phyloP scores from a whole-genome alignment of 2,329 filamentous ascomycete genomes.

The Dactylellina leptospora region DNA sequence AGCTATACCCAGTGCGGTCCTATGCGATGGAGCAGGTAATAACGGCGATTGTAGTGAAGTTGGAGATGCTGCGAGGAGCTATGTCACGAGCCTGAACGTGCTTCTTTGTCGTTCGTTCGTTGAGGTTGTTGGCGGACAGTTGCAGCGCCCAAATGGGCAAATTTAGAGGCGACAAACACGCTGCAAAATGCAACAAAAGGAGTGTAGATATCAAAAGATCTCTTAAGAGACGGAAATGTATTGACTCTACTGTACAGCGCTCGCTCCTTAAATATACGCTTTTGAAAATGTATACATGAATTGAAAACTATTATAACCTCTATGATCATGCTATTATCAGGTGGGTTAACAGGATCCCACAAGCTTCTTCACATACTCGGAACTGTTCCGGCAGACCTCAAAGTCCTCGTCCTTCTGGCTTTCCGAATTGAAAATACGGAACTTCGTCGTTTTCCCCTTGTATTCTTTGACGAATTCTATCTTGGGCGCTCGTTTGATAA shows the following conservation, averaged over 20 bases:
- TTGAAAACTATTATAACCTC: too few species aligned
- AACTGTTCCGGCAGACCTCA: slow-evolving; percentile 1
- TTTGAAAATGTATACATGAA: too few species aligned
- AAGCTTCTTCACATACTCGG: slow-evolving; percentile 1
- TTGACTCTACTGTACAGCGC: too few species aligned
- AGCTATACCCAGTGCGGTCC: not conserved
- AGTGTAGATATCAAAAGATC: too few species aligned
- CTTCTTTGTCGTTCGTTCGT: slow-evolving; percentile 26
- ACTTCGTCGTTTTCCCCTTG: not conserved
- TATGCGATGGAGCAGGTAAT: not conserved
- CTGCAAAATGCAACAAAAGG: slow-evolving; percentile 45
- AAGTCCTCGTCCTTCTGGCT: slow-evolving; percentile 8
- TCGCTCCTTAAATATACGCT: too few species aligned
- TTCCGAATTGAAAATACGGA: slow-evolving; percentile 7
- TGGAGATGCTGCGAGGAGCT: slow-evolving; percentile 37
- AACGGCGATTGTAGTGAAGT: too few species aligned
- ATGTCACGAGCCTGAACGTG: slow-evolving; percentile 45
- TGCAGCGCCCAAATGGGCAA: slow-evolving; percentile 12
- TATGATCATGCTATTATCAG: too few species aligned
- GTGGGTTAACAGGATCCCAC: slow-evolving; percentile 1
- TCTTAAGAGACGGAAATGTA: too few species aligned
- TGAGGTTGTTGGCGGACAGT: slow-evolving; percentile 34
- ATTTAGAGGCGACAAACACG: slow-evolving; percentile 31
- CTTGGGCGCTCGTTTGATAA: not conserved
- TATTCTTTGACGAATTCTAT: slow-evolving; percentile 4